phyloP scores from a whole-genome alignment of 2,329 filamentous ascomycete species.

The Xylariomycetidae sp. region DNA sequence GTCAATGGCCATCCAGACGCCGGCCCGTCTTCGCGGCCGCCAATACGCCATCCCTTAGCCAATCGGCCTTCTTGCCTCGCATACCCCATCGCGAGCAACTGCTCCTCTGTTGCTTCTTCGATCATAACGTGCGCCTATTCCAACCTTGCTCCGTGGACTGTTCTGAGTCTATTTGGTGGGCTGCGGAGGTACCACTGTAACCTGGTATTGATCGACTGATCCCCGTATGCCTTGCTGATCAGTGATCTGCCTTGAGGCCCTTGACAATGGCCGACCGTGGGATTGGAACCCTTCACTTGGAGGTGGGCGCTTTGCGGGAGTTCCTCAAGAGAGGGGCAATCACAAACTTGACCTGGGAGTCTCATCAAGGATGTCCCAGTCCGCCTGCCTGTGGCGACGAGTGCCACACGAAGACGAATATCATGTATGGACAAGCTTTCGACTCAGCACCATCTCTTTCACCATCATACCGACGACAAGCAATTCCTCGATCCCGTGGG shows the following conservation, averaged over 20 bases:
- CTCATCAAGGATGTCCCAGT: background rate
- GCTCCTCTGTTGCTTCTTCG: background rate
- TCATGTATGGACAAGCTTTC: background rate
- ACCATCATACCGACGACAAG: background rate
- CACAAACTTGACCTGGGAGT: background rate
- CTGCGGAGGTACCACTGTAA: no score
- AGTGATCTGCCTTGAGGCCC: no score
- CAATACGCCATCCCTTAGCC: conserved; percentile 9
- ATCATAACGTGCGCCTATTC: background rate
- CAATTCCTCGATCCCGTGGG: background rate
- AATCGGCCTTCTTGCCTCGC: conserved; percentile 6
- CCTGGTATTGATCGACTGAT: no score
- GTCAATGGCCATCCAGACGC: conserved; percentile 25
- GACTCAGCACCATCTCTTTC: background rate
- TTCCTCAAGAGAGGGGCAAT: background rate
- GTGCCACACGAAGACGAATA: background rate
- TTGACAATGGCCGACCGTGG: no score
- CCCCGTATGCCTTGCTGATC: no score
- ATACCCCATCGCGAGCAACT: background rate
- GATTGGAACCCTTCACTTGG: no score
- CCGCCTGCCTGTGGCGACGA: background rate
- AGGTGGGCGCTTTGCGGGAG: no score
- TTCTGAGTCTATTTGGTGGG: background rate
- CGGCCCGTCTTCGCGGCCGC: conserved; percentile 22
- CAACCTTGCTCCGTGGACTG: background rate